Base-by-base conservation (phyloP, 352 stramenopile genomes). In the Pythium dissimile region DNA sequence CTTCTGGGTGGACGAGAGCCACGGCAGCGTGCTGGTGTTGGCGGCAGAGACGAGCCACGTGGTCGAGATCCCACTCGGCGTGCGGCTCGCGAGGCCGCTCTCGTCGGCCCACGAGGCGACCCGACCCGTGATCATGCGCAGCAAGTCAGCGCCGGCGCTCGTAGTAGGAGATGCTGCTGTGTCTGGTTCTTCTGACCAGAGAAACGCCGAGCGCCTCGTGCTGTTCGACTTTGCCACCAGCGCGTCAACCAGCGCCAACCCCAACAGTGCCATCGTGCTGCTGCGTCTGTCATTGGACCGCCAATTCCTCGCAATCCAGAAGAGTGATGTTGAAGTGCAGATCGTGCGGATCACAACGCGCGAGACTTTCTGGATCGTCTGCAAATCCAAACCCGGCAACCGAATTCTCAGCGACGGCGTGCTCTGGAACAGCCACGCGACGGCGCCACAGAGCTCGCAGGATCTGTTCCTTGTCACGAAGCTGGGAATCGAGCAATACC, bases 281-380 rank as follows among this genome's bases (percentile, higher is more conserved):
- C 52, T 80, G 52, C 65, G 71, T 27, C 53, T 94, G 16, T 94
- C 84, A 24, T 67, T 87, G 2, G 80, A 91, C 46, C 51, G 56
- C 0, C 69, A 88, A 46, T 92, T 84, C 37, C 59, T 94, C 24
- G 82, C 80, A 6, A 62, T 94, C 37, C 84, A 94, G 59, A 85
- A 74, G 48, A 92, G 79, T 57, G 84, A 94, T 52, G 83, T 92
- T 37, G 82, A 94, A 59, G 80, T 94, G 31, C 78, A 92, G 44
- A 66, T 94, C 46, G 20, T 91, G 8, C 68, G 75, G 26, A 59
- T 75, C 20, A 37, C 56, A 21, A 82, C 80, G 9, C 39, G 71
- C 2, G 61, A 76, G 44, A 77, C 58, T 16, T 87, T 79, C 59
- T 92, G 78, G 77, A 69, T 94, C 28, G 54, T 91, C 46, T 92